phyloP scores from a whole-genome alignment of 768 basidiomycete species.

The Galerina sulciceps region DNA sequence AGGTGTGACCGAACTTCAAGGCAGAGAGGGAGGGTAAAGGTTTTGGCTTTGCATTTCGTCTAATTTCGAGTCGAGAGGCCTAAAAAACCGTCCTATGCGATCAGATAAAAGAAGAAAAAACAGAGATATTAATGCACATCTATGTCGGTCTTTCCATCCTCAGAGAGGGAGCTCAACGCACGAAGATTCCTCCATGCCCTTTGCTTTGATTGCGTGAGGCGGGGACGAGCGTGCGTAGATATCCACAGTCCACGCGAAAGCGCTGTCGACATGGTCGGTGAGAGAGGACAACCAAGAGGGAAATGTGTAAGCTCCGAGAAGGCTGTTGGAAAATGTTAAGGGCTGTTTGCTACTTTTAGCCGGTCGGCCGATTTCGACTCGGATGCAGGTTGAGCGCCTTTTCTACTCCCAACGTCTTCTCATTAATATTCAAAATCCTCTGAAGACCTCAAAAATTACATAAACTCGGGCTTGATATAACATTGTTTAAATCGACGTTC shows the following conservation, averaged over 20 bases:
- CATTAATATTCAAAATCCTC: no score
- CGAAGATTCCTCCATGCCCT: slow-evolving; percentile 5
- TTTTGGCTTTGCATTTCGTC: slow-evolving; percentile 54
- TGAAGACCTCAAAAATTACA: no score
- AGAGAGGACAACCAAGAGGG: not conserved
- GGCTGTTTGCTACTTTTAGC: not conserved
- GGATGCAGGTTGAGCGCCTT: no score
- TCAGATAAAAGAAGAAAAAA: not conserved
- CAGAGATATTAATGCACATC: slow-evolving; percentile 29
- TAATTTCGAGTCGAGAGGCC: slow-evolving; percentile 58
- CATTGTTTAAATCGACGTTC: no score
- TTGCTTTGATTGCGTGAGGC: not conserved
- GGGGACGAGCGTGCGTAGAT: slow-evolving; percentile 3
- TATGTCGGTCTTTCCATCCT: slow-evolving; percentile 29
- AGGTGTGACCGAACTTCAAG: slow-evolving; percentile 85
- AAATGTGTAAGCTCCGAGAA: slow-evolving; percentile 5
- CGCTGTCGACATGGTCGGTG: slow-evolving; percentile 23
- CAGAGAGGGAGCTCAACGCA: slow-evolving; percentile 16
- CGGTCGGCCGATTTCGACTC: not conserved
- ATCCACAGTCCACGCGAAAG: slow-evolving; percentile 23
- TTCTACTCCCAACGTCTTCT: no score
- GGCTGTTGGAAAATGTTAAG: not conserved
- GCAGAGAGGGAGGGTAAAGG: slow-evolving; percentile 64
- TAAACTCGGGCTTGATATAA: no score
- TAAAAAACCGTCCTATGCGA: slow-evolving; percentile 26